Base-by-base conservation (phyloP, 1,139 yeast species). In the Suhomyces chickasaworum region DNA sequence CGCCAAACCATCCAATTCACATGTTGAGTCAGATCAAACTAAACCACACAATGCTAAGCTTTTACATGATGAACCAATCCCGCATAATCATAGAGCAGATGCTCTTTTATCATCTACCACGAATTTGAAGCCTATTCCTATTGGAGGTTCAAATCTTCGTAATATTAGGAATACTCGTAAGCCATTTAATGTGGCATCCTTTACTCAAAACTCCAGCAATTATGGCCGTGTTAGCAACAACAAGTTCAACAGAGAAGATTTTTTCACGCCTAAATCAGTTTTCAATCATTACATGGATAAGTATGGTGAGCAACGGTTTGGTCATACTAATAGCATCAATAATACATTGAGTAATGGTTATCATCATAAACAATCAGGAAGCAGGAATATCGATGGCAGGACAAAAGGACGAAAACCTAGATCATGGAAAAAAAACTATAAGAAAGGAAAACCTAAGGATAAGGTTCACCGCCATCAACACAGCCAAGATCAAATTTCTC, bases 181-280 rank as follows among this genome's bases (percentile, higher is more conserved):
- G 55, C 86, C 88, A 5, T 75, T 84, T 53, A 84, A 81, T 35
- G 83, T 83, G 48, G 87, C 87, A 6, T 73, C 78, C 1, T 73
- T 63, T 53, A 64, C 59, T 67, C 84, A 60, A 70, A 75, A 65
- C 3, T 22, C 52, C 8, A 42, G 46, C 9, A 61, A 67, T 49
- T 53, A 49, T 37, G 54, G 58, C 32, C 52, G 53, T 12, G 52
- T 52, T 13, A 42, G 38, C 45, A 64, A 51, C 39, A 60, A 53
- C 41, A 38, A 65, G 63, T 84, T 80, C 58, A 80, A 79, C 55
- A 74, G 91, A 49, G 86, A 83, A 54, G 91, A 86, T 59, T 84
- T 77, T 55, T 86, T 85, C 59, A 86, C 95, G 2, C 95, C 95
- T 1, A 86, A 85, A 49, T 82, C 90, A 21, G 86, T 83, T 5